Base-by-base conservation (phyloP, 805 yeast genomes). In the Lachancea mirantina region DNA sequence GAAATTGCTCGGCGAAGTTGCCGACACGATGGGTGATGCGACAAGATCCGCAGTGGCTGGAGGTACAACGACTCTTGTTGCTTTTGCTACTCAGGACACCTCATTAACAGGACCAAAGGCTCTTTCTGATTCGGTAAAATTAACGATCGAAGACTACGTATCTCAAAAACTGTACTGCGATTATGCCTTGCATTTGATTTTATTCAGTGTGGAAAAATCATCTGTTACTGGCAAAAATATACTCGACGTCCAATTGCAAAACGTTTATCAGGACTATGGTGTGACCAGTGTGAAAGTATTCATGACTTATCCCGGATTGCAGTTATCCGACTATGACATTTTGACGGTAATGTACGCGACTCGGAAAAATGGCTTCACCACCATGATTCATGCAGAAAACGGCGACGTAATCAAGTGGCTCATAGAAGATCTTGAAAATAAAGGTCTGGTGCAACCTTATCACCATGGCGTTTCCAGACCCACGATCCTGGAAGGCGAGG, bases 361-460 rank as follows among this genome's bases (percentile, higher is more conserved):
- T 6, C 55, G 72, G 25, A 56, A 59, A 30, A 43, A 62, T 21
- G 62, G 64, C 8, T 59, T 68, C 43, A 68, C 74, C 5, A 63
- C 68, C 1, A 66, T 68, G 70, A 61, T 68, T 16, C 74, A 68
- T 41, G 73, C 74, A n/a, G 74, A 68, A 42, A 68, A 68, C 45
- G 59, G 67, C 29, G 74, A 68, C 36, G 58, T 68, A 28, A 67
- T 68, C 27, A 53, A 55, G 18, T 65, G 61, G 41, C 52, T 65
- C 38, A 61, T 57, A 34, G 61, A 62, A 23, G 63, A 64, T 30
- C 47, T 68, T 10, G 62, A 62, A 35, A 51, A 55, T 37, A 56
- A 61, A 32, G 52, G 55, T 3, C 40, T 61, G 40, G 54, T 60
- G 1, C 66, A 61, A 14, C 72, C 74, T 3, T 65, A 43, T 36